These are phyloP conservation scores for Toxoplasma gondii DNA, from an alignment of 169 alveolate genomes.

Conservation along the genomic window DNA sequence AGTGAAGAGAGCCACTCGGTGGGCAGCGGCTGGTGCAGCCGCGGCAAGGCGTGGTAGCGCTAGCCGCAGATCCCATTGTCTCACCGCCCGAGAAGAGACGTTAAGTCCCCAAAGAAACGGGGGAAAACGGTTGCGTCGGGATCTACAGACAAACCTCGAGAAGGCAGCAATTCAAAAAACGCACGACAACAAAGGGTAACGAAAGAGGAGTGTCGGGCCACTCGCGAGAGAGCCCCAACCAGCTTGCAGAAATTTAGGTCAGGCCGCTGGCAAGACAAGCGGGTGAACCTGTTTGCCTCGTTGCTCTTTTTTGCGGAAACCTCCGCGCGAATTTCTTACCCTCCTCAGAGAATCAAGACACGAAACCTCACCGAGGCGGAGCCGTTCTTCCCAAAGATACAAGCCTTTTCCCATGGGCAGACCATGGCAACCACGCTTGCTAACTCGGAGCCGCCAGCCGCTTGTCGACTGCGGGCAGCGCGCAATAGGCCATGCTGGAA, in stretches of 20 bases:
- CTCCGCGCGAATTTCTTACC: not conserved
- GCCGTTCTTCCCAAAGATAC: not conserved
- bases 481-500: no score
- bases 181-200: not conserved
- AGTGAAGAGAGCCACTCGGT: not conserved
- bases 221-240: not conserved
- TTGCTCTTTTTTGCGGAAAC: not conserved
- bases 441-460: no score
- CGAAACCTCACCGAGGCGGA: not conserved
- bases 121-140: no score
- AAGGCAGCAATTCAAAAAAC: not conserved
- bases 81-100: not conserved
- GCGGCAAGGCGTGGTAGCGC: not conserved
- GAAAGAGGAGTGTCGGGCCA: not conserved
- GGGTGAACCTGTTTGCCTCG: not conserved
- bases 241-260: not conserved
- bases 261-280: not conserved
- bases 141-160: not conserved
- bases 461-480: no score
- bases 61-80: not conserved
- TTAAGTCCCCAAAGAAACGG: no score
- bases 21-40: not conserved
- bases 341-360: not conserved
- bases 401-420: no score
- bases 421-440: no score